Evolutionary conservation across 306 rosid species (phyloP), one percentile per base, ranked within the genome.

Genomic region (barrel medic (Medicago truncatula)): DNA sequence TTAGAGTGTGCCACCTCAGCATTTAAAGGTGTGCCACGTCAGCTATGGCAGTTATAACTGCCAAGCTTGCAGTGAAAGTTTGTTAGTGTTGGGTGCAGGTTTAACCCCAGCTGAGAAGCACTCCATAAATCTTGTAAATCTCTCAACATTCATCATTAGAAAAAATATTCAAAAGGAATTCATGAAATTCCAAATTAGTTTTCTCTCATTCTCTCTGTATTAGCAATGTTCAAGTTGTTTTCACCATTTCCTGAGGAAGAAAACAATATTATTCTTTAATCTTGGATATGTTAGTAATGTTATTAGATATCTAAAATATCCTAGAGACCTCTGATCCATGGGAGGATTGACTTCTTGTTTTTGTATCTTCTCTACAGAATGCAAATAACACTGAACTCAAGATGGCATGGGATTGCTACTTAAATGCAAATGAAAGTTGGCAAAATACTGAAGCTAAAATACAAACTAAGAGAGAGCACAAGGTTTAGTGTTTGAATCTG

Each of bases 341-440:
- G 64, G 73, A 50, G 52, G 47, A 47, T 20, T 77, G 53, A 36
- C 57, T 1, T 36, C 14, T 56, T 34, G 38, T 52, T 28, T 47
- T 52, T 9, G n/a, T 9, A 2, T 71, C 67, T 36, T 80, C 60
- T 80, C 78, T 82, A 73, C 89, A 94, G 97, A 80, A 46, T 40
- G 83, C 83, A 73, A 92, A 85, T 85, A 91, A 92, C 58, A 68
- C 31, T 38, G 84, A 88, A 86, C 80, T 90, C 67, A 82, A 90
- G 81, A 85, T 85, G 54, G 86, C 92, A 10, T 87, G 89, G 96
- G 93, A 89, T 41, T 25, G 47, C 74, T 92, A 92, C 86, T 80
- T 83, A 87, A 83, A 72, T 47, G 95, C 96, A 78, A 87, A 86
- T 86, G 90, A 84, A 62, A 53, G 64, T 21, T 94, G 93, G 90